Percentiles rank a stretch among this genome's conserved stretches.
These are phyloP conservation scores for Kurtzmaniella natalensis DNA, from an alignment of 1,139 yeast species.

Conservation along the genomic window DNA sequence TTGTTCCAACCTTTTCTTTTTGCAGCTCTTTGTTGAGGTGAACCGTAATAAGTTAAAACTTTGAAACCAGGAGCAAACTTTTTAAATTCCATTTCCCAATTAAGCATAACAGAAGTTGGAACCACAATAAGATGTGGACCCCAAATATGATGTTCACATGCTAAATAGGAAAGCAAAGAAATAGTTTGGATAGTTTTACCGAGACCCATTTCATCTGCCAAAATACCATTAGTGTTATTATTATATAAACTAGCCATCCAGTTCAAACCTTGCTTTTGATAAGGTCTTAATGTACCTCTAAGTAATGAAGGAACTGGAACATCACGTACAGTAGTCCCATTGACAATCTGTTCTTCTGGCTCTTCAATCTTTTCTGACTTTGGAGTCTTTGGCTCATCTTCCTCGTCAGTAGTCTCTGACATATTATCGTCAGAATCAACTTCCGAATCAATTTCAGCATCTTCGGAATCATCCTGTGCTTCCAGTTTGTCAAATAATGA, in stretches of 20 bases:
- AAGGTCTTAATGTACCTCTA: conserved; percentile 84
- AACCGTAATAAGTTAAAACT: conserved; percentile 91
- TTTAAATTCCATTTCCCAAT: conserved; percentile 99
- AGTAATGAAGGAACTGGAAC: conserved; percentile 64
- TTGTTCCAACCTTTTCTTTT: conserved; percentile 98
- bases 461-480: conserved; percentile 13
- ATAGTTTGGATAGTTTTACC: conserved; percentile 98
- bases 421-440: conserved; percentile 18
- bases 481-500: conserved; percentile 16
- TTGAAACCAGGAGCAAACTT: conserved; percentile 98
- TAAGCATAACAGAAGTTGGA: conserved; percentile 97
- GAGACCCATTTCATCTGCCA: conserved; percentile 98
- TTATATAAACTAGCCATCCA: conserved; percentile 95
- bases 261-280: conserved; percentile 93
- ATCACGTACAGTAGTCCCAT: conserved; percentile 55
- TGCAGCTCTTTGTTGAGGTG: conserved; percentile 96
- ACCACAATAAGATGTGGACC: conserved; percentile 97
- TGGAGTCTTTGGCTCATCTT: conserved; percentile 27
- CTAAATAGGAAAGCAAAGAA: conserved; percentile 77
- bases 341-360: conserved; percentile 31
- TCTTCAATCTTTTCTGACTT: conserved; percentile 18
- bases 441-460: conserved; percentile 5
- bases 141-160: conserved; percentile 93
- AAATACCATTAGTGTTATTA: conserved; percentile 89
- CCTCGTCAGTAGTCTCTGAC: conserved; percentile 17